phyloP scores from a whole-genome alignment of 2,329 filamentous ascomycete genomes.

The Geosmithia putterillii region DNA sequence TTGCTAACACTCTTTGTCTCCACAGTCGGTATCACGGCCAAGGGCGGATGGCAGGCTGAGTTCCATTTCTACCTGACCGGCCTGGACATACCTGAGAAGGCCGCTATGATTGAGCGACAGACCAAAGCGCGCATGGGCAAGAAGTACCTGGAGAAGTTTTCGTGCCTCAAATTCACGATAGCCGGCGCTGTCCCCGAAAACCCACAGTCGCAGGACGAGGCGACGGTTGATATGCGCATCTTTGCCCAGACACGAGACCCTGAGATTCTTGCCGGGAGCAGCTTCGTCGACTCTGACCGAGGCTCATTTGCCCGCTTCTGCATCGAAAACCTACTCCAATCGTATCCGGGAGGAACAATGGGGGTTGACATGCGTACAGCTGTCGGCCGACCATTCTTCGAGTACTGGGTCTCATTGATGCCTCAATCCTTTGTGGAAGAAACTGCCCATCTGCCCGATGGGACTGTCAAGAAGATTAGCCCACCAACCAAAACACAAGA shows the following conservation, averaged over 20 bases:
- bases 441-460: slow-evolving; percentile 3
- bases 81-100: slow-evolving; percentile 28
- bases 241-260: slow-evolving; percentile 29
- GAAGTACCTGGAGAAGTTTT: slow-evolving; percentile 15
- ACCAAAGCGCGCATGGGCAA: slow-evolving; percentile 12
- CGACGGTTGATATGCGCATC: slow-evolving; percentile 33
- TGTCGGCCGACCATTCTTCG: slow-evolving; percentile 14
- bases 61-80: slow-evolving; percentile 30
- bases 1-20: background rate
- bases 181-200: slow-evolving; percentile 23
- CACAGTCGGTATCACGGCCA: slow-evolving; percentile 27
- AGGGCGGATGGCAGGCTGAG: slow-evolving; percentile 30
- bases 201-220: slow-evolving; percentile 27
- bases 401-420: slow-evolving; percentile 12
- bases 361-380: slow-evolving; percentile 22
- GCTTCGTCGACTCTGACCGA: slow-evolving; percentile 22
- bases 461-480: slow-evolving; percentile 7
- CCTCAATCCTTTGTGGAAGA: slow-evolving; percentile 8
- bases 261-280: slow-evolving; percentile 24
- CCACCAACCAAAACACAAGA: slow-evolving; percentile 7
- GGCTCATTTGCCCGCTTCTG: slow-evolving; percentile 8
- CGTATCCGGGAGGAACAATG: slow-evolving; percentile 28
- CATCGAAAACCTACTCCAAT: slow-evolving; percentile 17
- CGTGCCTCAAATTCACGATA: slow-evolving; percentile 16
- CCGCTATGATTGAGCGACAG: slow-evolving; percentile 21